A percentile compares a stretch with the other conserved stretches of the same genome.
These are phyloP conservation scores for Chloropicon primus DNA, from an alignment of 139 green algal genomes.

Conservation along the genomic window DNA sequence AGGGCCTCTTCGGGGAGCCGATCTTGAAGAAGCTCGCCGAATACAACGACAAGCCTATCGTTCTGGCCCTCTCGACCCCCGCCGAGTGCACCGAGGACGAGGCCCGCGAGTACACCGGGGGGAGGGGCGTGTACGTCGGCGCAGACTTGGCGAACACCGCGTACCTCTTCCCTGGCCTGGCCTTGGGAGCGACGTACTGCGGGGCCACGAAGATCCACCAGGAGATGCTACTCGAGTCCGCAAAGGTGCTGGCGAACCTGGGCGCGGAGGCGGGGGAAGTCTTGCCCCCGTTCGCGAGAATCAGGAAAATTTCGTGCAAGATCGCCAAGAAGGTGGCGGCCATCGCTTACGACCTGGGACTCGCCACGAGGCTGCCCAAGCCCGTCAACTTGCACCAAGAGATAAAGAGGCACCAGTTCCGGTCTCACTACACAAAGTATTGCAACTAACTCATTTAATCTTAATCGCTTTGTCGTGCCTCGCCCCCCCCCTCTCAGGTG, in stretches of 20 bases:
- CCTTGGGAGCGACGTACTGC: slow-evolving; percentile 35
- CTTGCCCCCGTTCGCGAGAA: slow-evolving; percentile 42
- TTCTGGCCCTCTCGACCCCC: background rate
- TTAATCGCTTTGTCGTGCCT: too few relatives aligned
- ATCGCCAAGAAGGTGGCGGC: slow-evolving; percentile 53
- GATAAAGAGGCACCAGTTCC: background rate
- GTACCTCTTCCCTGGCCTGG: slow-evolving; percentile 56
- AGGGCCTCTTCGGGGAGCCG: background rate
- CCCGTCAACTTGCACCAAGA: slow-evolving; percentile 46
- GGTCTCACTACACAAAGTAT: background rate
- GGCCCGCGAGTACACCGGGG: background rate
- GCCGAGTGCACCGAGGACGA: background rate
- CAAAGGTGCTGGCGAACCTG: slow-evolving; percentile 50
- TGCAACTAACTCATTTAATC: too few relatives aligned
- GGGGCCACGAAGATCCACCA: slow-evolving; percentile 54
- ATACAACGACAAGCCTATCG: background rate
- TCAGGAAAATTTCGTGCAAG: slow-evolving; percentile 36
- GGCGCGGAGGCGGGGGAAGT: slow-evolving; percentile 44
- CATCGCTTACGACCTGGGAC: slow-evolving; percentile 56
- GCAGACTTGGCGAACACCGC: slow-evolving; percentile 15
- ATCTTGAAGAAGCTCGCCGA: background rate
- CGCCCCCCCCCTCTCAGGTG: background rate
- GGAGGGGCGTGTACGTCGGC: background rate
- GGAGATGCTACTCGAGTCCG: slow-evolving; percentile 63
- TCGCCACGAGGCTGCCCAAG: slow-evolving; percentile 66